Percentiles rank a stretch among this genome's conserved stretches.
These are phyloP conservation scores for Primulina eburnea DNA, from an alignment of 257 asterid genomes.

Conservation along the genomic window DNA sequence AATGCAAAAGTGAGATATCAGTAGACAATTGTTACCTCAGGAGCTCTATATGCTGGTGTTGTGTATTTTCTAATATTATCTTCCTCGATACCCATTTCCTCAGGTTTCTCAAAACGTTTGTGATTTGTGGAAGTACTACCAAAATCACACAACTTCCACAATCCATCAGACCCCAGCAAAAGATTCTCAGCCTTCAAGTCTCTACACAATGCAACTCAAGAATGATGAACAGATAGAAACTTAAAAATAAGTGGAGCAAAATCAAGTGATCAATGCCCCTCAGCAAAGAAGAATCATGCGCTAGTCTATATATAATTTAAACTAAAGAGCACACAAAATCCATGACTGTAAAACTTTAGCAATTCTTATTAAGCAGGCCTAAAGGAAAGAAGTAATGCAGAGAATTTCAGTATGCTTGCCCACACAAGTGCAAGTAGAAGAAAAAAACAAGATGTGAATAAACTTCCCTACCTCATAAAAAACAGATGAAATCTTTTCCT, in stretches of 20 bases:
- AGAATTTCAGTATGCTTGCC: constrained; percentile 2
- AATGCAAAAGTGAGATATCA: constrained; percentile 30
- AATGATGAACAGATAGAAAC: constrained; percentile 21
- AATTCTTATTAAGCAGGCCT: constrained; percentile 13
- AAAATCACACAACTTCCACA: constrained; percentile 95
- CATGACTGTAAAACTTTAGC: background rate
- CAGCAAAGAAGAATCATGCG: constrained; percentile 14
- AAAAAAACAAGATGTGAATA: constrained; percentile 17
- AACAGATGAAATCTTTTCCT: background rate
- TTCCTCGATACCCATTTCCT: constrained; percentile 99
- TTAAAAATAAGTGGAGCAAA: background rate
- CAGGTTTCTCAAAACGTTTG: constrained; percentile 94
- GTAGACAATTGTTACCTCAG: constrained; percentile 72
- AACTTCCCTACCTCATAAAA: constrained; percentile 1
- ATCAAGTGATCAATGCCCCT: constrained; percentile 4
- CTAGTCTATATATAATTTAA: constrained; percentile 5
- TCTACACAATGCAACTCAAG: constrained; percentile 43
- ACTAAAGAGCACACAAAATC: constrained; percentile 5
- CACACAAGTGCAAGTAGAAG: background rate
- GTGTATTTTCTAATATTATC: constrained; percentile 93
- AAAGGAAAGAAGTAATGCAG: constrained; percentile 1
- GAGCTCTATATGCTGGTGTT: constrained; percentile 98
- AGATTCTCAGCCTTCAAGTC: constrained; percentile 98
- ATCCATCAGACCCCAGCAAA: constrained; percentile 90
- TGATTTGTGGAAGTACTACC: constrained; percentile 96